phyloP scores from a whole-genome alignment of 495 filamentous ascomycete genomes.

The Neurospora sp. region DNA sequence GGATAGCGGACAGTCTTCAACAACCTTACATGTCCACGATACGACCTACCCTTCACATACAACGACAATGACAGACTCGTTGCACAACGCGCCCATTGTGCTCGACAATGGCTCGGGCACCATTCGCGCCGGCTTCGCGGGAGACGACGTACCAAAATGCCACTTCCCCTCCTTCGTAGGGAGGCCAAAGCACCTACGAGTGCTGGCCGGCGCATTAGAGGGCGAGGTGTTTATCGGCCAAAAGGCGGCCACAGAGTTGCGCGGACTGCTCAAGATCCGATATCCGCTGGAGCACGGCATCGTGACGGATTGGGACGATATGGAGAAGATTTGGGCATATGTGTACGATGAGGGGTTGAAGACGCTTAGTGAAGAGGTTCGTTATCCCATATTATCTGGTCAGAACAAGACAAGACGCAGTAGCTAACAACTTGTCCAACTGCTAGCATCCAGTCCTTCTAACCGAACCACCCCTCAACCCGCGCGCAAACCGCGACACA shows the following conservation, averaged over 20 bases:
- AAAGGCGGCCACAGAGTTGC: conserved; percentile 76
- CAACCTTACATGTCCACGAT: not conserved
- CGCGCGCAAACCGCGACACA: conserved; percentile 88
- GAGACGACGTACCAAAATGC: conserved; percentile 90
- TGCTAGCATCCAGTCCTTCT: conserved; percentile 83
- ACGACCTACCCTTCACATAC: not conserved
- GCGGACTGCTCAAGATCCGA: conserved; percentile 86
- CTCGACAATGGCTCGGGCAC: conserved; percentile 98
- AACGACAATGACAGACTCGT: conserved; percentile 60
- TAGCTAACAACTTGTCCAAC: conserved; percentile 4
- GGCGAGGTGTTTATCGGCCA: conserved; percentile 96
- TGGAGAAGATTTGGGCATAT: conserved; percentile 96
- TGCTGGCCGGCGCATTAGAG: conserved; percentile 90
- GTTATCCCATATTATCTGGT: conserved; percentile 6
- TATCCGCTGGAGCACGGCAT: conserved; percentile 97
- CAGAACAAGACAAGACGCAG: not conserved
- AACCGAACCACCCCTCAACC: conserved; percentile 95
- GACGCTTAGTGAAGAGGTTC: conserved; percentile 89
- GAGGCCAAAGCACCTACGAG: conserved; percentile 90
- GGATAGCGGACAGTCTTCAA: not conserved
- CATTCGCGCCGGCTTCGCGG: conserved; percentile 93
- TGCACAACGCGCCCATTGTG: conserved; percentile 95
- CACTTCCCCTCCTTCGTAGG: conserved; percentile 98
- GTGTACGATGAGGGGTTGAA: conserved; percentile 63
- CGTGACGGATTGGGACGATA: conserved; percentile 99